phyloP scores from a whole-genome alignment of 257 asterid genomes.

The Przewalskia tangutica region DNA sequence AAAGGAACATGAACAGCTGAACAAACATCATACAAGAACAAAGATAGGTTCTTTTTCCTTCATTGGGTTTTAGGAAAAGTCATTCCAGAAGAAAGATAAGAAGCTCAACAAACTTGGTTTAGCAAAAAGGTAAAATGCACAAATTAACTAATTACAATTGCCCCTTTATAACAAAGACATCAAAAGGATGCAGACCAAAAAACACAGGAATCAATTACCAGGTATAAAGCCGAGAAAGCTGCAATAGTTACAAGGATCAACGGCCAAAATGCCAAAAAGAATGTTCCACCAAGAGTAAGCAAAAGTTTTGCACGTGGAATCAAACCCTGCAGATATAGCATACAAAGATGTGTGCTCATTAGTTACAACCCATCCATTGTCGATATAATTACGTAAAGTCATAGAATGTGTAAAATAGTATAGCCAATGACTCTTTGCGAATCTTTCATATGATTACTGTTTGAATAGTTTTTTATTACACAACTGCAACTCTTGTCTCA shows the following conservation, averaged over 20 bases:
- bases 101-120: not conserved
- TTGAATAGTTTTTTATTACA: not conserved
- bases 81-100: not conserved
- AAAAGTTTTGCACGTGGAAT: conserved; percentile 79
- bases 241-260: conserved; percentile 64
- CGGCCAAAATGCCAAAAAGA: conserved; percentile 80
- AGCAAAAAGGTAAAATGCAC: not conserved
- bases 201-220: conserved; percentile 39
- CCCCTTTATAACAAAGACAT: not conserved
- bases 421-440: not conserved
- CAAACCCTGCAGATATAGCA: conserved; percentile 49
- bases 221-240: conserved; percentile 46
- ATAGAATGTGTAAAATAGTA: not conserved
- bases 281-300: conserved; percentile 88
- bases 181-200: not conserved
- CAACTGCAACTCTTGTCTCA: not conserved
- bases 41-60: not conserved
- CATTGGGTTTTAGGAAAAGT: not conserved
- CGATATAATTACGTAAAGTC: not conserved
- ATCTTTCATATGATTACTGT: not conserved
- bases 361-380: not conserved
- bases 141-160: not conserved
- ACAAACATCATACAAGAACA: not conserved
- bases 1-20: not conserved
- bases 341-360: not conserved